Evolutionary conservation across 1,139 yeast genomes (phyloP).

Genomic region (Blastobotrys petasosporus): DNA sequence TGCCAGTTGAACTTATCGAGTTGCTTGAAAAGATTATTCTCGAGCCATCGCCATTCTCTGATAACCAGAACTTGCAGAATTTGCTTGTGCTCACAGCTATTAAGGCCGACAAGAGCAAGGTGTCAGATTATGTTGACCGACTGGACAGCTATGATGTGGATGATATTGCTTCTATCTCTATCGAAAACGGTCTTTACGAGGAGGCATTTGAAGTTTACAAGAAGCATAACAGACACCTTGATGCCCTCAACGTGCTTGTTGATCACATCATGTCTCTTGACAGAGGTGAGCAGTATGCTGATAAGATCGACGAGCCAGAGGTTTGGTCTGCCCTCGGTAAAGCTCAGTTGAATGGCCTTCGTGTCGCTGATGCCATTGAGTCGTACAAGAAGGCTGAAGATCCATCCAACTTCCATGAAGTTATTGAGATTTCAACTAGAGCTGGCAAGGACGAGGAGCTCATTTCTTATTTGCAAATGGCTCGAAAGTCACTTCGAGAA

Average conservation of each 20-base stretch:
- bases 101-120: slow-evolving; percentile 88
- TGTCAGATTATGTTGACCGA: slow-evolving; percentile 75
- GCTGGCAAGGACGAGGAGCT: slow-evolving; percentile 96
- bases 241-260: slow-evolving; percentile 85
- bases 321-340: slow-evolving; percentile 94
- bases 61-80: slow-evolving; percentile 92
- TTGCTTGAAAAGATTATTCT: slow-evolving; percentile 89
- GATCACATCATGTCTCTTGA: slow-evolving; percentile 92
- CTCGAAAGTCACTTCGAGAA: slow-evolving; percentile 89
- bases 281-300: slow-evolving; percentile 92
- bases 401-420: slow-evolving; percentile 84
- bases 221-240: slow-evolving; percentile 68
- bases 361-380: slow-evolving; percentile 85
- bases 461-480: slow-evolving; percentile 81
- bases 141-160: slow-evolving; percentile 87
- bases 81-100: slow-evolving; percentile 87
- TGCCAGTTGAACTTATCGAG: slow-evolving; percentile 90
- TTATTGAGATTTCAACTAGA: slow-evolving; percentile 90
- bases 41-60: slow-evolving; percentile 96
- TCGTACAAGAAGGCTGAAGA: slow-evolving; percentile 82
- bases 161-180: slow-evolving; percentile 89
- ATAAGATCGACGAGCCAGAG: slow-evolving; percentile 76
- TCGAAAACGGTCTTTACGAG: slow-evolving; percentile 81
- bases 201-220: slow-evolving; percentile 94
- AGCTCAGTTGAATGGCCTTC: slow-evolving; percentile 91